Evolutionary conservation across 2,329 filamentous ascomycete species (phyloP).

Genomic region (Huntiella omanensis): DNA sequence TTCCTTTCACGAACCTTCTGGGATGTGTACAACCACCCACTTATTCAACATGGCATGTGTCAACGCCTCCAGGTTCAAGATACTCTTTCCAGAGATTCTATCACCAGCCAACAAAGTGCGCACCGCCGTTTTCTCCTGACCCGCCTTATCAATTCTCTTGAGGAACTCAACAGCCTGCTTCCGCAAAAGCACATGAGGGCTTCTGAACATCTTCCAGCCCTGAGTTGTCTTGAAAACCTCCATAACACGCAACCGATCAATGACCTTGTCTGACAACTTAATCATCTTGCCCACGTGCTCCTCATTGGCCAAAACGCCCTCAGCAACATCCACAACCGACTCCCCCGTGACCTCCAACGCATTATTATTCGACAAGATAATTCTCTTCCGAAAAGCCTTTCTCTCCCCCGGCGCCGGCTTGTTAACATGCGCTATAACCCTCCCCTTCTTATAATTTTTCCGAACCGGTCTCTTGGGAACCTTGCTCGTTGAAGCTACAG

Average conservation of each 20-base stretch:
- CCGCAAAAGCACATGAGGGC: conserved; percentile 61
- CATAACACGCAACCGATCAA: conserved; percentile 65
- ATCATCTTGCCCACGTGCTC: conserved; percentile 47
- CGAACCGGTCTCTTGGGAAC: conserved; percentile 20
- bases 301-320: conserved; percentile 32
- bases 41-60: conserved; percentile 61
- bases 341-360: conserved; percentile 60
- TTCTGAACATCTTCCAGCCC: conserved; percentile 70
- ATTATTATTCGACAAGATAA: conserved; percentile 87
- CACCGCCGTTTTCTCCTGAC: conserved; percentile 32
- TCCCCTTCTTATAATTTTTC: conserved; percentile 33
- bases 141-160: conserved; percentile 36
- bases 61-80: conserved; percentile 68
- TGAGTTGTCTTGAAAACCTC: conserved; percentile 86
- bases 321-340: conserved; percentile 30
- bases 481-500: conserved; percentile 13
- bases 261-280: conserved; percentile 45
- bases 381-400: conserved; percentile 70
- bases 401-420: conserved; percentile 56
- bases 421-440: conserved; percentile 21
- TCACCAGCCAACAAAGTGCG: conserved; percentile 55
- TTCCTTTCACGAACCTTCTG: conserved; percentile 47
- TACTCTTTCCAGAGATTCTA: conserved; percentile 67
- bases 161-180: conserved; percentile 58
- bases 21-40: conserved; percentile 78